Percentiles rank a stretch among this genome's conserved stretches.
Evolutionary conservation across 2,329 filamentous ascomycete genomes (phyloP).

Genomic region (Ceratocystis harringtonii): DNA sequence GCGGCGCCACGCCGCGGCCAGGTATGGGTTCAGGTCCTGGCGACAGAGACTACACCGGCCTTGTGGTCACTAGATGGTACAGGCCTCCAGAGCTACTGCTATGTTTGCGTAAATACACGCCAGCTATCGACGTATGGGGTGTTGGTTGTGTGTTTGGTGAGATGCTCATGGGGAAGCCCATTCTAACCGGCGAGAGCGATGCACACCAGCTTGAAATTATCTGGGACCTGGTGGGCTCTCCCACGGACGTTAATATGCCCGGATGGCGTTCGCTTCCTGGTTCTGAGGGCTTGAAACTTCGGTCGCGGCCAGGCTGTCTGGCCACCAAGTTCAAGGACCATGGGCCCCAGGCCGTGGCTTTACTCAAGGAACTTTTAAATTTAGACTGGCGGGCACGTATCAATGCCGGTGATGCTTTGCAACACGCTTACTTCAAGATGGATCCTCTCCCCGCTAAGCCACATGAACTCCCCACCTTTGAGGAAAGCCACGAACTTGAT

Average conservation of each 20-base stretch:
- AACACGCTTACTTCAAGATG: conserved; percentile 81
- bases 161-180: conserved; percentile 89
- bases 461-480: conserved; percentile 76
- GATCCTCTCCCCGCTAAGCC: conserved; percentile 65
- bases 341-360: conserved; percentile 56
- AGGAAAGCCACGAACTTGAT: conserved; percentile 94
- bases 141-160: conserved; percentile 98
- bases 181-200: conserved; percentile 80
- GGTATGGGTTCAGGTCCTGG: conserved; percentile 74
- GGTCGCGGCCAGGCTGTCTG: conserved; percentile 48
- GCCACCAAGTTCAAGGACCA: conserved; percentile 60
- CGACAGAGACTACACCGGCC: conserved; percentile 79
- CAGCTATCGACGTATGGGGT: conserved; percentile 95
- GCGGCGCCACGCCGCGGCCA: conserved; percentile 62
- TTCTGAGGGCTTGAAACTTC: conserved; percentile 56
- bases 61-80: conserved; percentile 96
- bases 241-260: conserved; percentile 83
- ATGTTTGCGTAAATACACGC: conserved; percentile 81
- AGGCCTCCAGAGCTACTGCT: conserved; percentile 83
- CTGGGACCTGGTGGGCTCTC: conserved; percentile 80
- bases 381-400: conserved; percentile 80
- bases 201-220: conserved; percentile 82
- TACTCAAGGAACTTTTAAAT: conserved; percentile 68
- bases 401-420: conserved; percentile 84
- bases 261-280: conserved; percentile 74